Percentiles rank a stretch among this genome's conserved stretches.
Evolutionary conservation across 768 basidiomycete genomes (phyloP).

Genomic region (Leccinum disarticulatum): DNA sequence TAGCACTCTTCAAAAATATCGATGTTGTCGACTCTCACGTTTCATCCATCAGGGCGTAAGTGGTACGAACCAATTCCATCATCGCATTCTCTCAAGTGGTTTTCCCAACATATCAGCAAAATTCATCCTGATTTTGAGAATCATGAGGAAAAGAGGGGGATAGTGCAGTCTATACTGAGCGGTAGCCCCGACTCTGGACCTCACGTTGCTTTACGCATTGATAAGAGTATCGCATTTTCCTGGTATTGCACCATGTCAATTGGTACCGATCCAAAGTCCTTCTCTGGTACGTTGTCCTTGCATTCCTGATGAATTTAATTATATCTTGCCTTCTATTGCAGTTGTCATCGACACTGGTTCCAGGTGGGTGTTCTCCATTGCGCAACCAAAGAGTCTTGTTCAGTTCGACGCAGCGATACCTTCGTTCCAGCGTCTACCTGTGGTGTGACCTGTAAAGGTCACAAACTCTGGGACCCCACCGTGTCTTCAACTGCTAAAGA

Average conservation of each 20-base stretch:
- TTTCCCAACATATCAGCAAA: not conserved
- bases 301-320: no score
- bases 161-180: not conserved
- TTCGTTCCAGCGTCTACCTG: no score
- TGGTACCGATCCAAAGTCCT: not conserved
- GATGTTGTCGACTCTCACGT: not conserved
- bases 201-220: not conserved
- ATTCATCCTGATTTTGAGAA: not conserved
- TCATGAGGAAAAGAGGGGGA: constrained; percentile 2
- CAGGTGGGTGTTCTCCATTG: no score
- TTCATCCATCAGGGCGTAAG: constrained; percentile 6
- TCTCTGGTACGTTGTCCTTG: not conserved
- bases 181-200: not conserved
- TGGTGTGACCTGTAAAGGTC: no score
- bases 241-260: constrained; percentile 14
- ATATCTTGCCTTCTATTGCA: not conserved
- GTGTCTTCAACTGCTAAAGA: no score
- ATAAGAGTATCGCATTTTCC: not conserved
- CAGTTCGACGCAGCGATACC: no score
- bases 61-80: not conserved
- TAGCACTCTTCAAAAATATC: constrained; percentile 12
- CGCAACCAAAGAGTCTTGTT: no score
- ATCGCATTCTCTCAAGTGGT: not conserved
- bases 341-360: no score
- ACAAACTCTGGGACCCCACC: no score